A percentile compares a stretch with the other conserved stretches of the same genome.
Conservation (phyloP, 306 rosid species). For the Ziziphus jujuba region DNA sequence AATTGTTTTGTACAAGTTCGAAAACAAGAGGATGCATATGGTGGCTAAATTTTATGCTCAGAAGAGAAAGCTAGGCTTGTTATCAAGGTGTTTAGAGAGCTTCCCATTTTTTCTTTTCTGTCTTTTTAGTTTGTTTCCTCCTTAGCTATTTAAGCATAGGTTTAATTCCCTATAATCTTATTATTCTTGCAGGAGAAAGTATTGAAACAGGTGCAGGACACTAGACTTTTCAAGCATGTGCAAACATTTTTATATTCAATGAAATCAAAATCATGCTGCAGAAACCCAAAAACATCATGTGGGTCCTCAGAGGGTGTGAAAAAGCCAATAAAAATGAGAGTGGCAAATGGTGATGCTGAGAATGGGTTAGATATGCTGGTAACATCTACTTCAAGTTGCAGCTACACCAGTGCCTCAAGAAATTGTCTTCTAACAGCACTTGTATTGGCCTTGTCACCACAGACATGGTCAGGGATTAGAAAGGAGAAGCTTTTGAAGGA, state of each 20-base stretch:
- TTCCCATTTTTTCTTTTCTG: slow-evolving; percentile 17
- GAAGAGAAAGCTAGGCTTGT: slow-evolving; percentile 85
- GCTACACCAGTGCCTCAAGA: slow-evolving; percentile 44
- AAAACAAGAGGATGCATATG: slow-evolving; percentile 81
- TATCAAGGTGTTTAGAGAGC: slow-evolving; percentile 60
- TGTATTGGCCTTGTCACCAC: slow-evolving; percentile 68
- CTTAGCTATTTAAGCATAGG: neutral
- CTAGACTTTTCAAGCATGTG: slow-evolving; percentile 69
- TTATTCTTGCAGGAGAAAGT: slow-evolving; percentile 68
- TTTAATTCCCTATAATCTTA: slow-evolving; percentile 8
- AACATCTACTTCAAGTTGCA: slow-evolving; percentile 56
- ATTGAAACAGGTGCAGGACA: slow-evolving; percentile 76
- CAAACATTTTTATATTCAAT: slow-evolving; percentile 46
- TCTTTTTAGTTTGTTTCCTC: slow-evolving; percentile 17
- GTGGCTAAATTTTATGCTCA: slow-evolving; percentile 54
- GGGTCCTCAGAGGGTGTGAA: slow-evolving; percentile 38
- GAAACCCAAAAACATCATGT: slow-evolving; percentile 23
- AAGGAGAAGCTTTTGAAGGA: slow-evolving; percentile 55
- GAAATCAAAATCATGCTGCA: slow-evolving; percentile 42
- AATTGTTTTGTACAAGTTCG: slow-evolving; percentile 93
- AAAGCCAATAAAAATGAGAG: slow-evolving; percentile 63
- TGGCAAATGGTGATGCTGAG: slow-evolving; percentile 54
- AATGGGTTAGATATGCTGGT: slow-evolving; percentile 78
- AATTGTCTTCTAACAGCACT: slow-evolving; percentile 75
- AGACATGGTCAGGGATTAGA: slow-evolving; percentile 78